Evolutionary conservation across 352 stramenopile species (phyloP).

Genomic region (Globisporangium mamillatum): DNA sequence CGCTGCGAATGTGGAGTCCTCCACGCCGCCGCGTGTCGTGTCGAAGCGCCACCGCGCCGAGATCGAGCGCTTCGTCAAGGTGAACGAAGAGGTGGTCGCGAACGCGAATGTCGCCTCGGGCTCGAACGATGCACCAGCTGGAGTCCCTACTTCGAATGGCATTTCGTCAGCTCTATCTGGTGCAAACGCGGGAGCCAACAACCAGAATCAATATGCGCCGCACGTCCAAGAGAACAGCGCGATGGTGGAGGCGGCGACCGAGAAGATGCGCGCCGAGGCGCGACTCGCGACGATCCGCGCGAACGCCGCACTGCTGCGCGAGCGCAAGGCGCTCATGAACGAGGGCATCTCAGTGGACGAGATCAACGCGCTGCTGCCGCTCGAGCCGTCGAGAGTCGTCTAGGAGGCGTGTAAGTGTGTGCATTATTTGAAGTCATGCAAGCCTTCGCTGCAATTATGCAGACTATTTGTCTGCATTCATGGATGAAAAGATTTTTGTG

Average conservation of each 20-base stretch:
- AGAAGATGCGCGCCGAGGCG: slow-evolving; percentile 19
- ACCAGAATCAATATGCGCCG: background rate
- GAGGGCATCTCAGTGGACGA: slow-evolving; percentile 15
- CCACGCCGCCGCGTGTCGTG: background rate
- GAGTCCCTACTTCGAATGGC: background rate
- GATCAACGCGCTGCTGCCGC: slow-evolving; percentile 22
- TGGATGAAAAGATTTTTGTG: background rate
- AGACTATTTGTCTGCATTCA: background rate
- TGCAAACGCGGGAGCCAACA: background rate
- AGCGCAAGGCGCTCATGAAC: slow-evolving; percentile 21
- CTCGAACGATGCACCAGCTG: background rate
- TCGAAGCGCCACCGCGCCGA: slow-evolving; percentile 17
- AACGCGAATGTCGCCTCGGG: background rate
- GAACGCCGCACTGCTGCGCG: slow-evolving; percentile 17
- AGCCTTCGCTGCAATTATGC: too few species aligned
- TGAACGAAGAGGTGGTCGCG: slow-evolving; percentile 9
- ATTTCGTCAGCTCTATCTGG: background rate
- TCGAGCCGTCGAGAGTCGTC: slow-evolving; percentile 6
- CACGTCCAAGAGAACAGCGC: slow-evolving; percentile 15
- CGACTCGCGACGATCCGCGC: slow-evolving; percentile 20
- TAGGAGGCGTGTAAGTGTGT: background rate
- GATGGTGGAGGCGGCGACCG: slow-evolving; percentile 16
- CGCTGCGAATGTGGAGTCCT: slow-evolving; percentile 6
- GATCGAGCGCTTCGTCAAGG: slow-evolving; percentile 16
- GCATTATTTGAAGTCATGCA: too few species aligned